Percentiles rank a stretch among this genome's conserved stretches.
Conservation (phyloP, 345 rosid species). For the Litchi chinensis region DNA sequence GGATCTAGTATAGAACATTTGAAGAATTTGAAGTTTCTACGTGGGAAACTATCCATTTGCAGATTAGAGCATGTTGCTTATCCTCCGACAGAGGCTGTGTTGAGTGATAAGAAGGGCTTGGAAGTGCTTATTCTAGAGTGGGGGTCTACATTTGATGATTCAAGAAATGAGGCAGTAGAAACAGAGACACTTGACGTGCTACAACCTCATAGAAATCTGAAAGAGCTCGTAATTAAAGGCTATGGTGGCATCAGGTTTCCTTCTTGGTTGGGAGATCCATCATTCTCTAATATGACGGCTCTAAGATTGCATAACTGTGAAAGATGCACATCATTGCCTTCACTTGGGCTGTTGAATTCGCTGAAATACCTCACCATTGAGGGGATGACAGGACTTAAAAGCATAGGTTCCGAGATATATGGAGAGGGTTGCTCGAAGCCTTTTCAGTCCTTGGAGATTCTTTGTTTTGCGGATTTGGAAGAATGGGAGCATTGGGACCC, state of each 20-base stretch:
- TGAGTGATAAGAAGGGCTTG: neutral
- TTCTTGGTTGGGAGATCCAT: conserved; percentile 5
- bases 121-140: neutral
- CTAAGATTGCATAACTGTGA: neutral
- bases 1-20: too few relatives aligned
- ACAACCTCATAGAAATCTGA: neutral
- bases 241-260: neutral
- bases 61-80: neutral
- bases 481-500: neutral
- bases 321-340: neutral
- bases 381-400: neutral
- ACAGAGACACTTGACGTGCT: neutral
- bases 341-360: neutral
- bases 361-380: neutral
- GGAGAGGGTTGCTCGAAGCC: neutral
- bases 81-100: neutral
- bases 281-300: neutral
- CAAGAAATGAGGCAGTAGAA: neutral
- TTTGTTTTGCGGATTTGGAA: neutral
- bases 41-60: neutral
- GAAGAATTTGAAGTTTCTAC: neutral
- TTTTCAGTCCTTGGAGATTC: neutral
- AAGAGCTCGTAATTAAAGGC: neutral
- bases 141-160: neutral
- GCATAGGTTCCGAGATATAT: neutral